Base-by-base conservation (phyloP, 177 flowering plant genomes). In the Vitis hybrid region DNA sequence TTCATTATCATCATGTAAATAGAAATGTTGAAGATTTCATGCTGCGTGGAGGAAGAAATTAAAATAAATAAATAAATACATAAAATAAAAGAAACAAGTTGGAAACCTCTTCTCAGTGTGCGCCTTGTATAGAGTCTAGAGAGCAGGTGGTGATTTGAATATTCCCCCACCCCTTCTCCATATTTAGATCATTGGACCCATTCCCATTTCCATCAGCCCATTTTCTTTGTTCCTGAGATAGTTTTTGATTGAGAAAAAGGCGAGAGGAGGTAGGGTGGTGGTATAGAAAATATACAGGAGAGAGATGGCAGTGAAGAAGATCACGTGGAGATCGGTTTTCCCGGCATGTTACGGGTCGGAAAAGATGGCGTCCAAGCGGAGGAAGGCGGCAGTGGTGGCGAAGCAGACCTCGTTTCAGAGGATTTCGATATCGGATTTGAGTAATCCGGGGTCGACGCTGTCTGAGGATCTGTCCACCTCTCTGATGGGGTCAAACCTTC, bases 391-490 rank as follows among this genome's bases (percentile, higher is more conserved):
- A 19, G 55, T 30, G 18, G 70, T 65, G 39, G 15, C 69, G 8
- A 81, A 75, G 56, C 80, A 74, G 61, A 71, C 23, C 14, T 76
- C 81, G 0, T 80, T 74, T 13, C 76, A 54, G n/a, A 76, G 87
- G 60, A 9, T 80, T 23, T 75, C 76, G 0, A 0, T 80, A 18
- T 56, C 80, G 32, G 87, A 85, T 64, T 54, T 76, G 66, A 82
- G 84, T 60, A 60, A 79, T 56, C 77, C 84, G 0, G 77, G 78
- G 62, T 74, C 80, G 13, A 45, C 73, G 4, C 21, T 84, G 2
- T 80, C 88, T 0, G 84, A 83, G 39, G 91, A 87, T 45, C 78
- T 87, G 3, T 86, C 91, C 1, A 69, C 66, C 4, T 86, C 89
- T 10, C 83, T 84, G 3, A 79, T 72, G 1, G 88, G 86, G 3